Base-by-base conservation (phyloP, 305 asterid genomes). In the Rubia peregrina region DNA sequence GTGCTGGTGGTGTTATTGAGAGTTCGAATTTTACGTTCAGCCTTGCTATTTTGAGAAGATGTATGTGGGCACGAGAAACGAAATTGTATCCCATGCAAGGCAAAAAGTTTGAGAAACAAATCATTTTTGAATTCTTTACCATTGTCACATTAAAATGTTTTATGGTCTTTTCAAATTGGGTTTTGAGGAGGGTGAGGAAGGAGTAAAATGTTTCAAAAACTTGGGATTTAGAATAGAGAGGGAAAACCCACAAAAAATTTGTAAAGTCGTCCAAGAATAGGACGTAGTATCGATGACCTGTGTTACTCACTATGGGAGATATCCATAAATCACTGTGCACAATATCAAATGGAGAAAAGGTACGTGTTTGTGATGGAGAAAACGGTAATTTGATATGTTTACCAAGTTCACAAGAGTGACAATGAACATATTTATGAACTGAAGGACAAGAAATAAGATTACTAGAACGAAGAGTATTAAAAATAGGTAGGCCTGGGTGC, bases 131-230 rank as follows among this genome's bases (percentile, higher is more conserved):
- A 43, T 43, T 43, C 48, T 43, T 11, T 9, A 43, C 13, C 36
- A 44, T 6, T 68, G 16, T 68, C 72, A 68, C 72, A 68, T 22
- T 68, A 63, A 9, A 68, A 24, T 14, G 7, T 61, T 61, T 61
- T 5, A 61, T 61, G 0, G 26, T 12, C 40, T 5, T 9, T 13
- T 6, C 62, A 49, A 49, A 68, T 22, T 49, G 72, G 4, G 43
- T 68, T 43, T 11, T 2, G 1, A 68, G 38, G 40, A 43, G 36
- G 24, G 16, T 21, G 16, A 44, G n/a, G n/a, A 22, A 68, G 6
- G 33, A 9, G 1, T 17, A 21, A 10, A 44, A 68, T 40, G 61
- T 40, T 61, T 71, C 14, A 0, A 17, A 6, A 11, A 42, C 46
- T 6, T 42, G 46, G 46, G 46, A 8, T 42, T 42, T 42, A 42